Evolutionary conservation across 306 rosid genomes (phyloP).

Genomic region (Dalbergia cultrata): DNA sequence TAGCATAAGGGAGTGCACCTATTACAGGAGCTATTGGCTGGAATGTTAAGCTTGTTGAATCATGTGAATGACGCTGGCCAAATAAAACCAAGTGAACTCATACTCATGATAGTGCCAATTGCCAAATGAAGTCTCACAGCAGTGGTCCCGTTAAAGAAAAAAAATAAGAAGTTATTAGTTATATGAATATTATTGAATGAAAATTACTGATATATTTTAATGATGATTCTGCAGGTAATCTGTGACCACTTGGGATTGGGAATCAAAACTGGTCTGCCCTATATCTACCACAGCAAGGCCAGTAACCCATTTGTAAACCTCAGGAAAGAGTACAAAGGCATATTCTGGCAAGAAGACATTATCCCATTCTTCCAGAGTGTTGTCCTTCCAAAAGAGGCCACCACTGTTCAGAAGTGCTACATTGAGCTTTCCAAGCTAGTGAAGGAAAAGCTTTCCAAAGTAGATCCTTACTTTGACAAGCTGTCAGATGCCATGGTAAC

Average conservation of each 20-base stretch:
- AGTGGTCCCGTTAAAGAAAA: too few species aligned
- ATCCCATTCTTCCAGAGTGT: conserved; percentile 52
- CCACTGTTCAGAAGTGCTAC: conserved; percentile 90
- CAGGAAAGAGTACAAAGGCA: conserved; percentile 60
- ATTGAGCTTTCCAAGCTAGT: conserved; percentile 84
- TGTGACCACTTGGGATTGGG: conserved; percentile 93
- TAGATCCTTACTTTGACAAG: conserved; percentile 85
- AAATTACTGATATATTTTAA: neutral
- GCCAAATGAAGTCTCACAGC: too few species aligned
- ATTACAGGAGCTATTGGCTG: too few species aligned
- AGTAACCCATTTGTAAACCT: conserved; percentile 57
- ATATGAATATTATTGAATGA: conserved; percentile 14
- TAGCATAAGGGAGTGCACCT: too few species aligned
- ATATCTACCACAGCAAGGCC: conserved; percentile 67
- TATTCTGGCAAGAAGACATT: conserved; percentile 64
- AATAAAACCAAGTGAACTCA: too few species aligned
- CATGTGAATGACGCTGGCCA: too few species aligned
- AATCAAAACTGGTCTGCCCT: conserved; percentile 87
- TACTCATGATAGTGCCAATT: too few species aligned
- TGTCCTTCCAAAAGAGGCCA: conserved; percentile 77
- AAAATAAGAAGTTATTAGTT: neutral
- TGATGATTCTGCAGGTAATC: conserved; percentile 62
- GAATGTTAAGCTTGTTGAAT: too few species aligned
- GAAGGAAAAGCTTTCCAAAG: conserved; percentile 78
- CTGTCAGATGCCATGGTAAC: conserved; percentile 78